Conservation (phyloP, 306 rosid genomes). For the Sesbania bispinosa region DNA sequence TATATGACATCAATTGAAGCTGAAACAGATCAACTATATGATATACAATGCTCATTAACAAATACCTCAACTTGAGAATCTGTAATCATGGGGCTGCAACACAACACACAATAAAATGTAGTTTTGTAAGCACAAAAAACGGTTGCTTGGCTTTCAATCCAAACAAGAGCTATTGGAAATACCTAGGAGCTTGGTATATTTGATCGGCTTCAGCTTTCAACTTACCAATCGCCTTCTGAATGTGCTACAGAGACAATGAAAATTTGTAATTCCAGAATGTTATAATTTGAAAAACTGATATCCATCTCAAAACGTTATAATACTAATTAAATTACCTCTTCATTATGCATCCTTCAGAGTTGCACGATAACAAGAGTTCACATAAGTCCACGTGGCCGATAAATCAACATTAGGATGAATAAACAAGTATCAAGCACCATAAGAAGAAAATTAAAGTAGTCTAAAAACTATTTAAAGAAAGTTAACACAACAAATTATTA, state of each 20-base stretch:
- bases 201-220: constrained; percentile 40
- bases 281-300: neutral
- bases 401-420: neutral
- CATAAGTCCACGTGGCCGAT: neutral
- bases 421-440: neutral
- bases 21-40: neutral
- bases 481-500: neutral
- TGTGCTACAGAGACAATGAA: constrained; percentile 33
- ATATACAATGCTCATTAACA: neutral
- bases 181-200: constrained; percentile 40
- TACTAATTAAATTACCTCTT: constrained; percentile 45
- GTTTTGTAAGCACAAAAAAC: neutral
- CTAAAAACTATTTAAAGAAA: no score
- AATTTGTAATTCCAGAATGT: neutral
- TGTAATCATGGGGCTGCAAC: constrained; percentile 36
- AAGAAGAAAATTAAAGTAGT: neutral
- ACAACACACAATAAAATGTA: neutral
- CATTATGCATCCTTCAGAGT: constrained; percentile 42
- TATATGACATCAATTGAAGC: neutral
- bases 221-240: constrained; percentile 32
- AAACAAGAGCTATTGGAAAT: neutral
- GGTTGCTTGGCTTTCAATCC: neutral
- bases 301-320: neutral
- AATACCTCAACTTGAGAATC: constrained; percentile 55
- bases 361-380: constrained; percentile 1